phyloP scores from a whole-genome alignment of 2,329 filamentous ascomycete species.

The Exserohilum turcica region DNA sequence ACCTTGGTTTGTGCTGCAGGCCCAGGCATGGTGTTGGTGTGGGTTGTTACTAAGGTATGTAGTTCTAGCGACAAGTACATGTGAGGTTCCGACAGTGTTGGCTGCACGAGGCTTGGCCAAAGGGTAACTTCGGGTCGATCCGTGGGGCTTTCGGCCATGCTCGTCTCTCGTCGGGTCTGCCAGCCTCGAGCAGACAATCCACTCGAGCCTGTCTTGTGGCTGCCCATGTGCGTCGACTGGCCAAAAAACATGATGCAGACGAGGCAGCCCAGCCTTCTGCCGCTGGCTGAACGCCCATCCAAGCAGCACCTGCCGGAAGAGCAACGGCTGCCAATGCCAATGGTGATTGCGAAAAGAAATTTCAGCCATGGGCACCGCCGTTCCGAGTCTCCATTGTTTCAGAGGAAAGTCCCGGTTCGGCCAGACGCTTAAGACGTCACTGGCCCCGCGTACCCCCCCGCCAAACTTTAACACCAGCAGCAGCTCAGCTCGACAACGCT shows the following conservation, averaged over 20 bases:
- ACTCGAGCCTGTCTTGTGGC: not conserved
- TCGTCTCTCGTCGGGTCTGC: not conserved
- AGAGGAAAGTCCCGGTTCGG: conserved; percentile 38
- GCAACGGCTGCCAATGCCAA: conserved; percentile 10
- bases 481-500: conserved; percentile 39
- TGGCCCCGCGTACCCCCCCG: conserved; percentile 31
- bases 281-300: not conserved
- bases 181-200: not conserved
- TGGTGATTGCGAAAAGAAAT: conserved; percentile 9
- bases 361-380: conserved; percentile 10
- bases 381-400: conserved; percentile 33
- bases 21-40: conserved; percentile 12
- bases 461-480: conserved; percentile 22
- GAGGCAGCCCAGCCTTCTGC: too few relatives aligned
- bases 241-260: too few relatives aligned
- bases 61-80: not conserved
- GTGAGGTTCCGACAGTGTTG: conserved; percentile 2
- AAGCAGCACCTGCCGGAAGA: not conserved
- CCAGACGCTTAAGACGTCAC: conserved; percentile 32
- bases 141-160: conserved; percentile 15
- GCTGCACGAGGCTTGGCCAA: conserved; percentile 28
- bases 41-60: too few relatives aligned
- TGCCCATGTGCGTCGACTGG: not conserved
- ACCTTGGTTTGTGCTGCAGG: not conserved
- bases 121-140: conserved; percentile 15